A percentile compares a stretch with the other conserved stretches of the same genome.
These are phyloP conservation scores for Tolypocladium cylindrosporum DNA, from an alignment of 2,329 filamentous ascomycete species.

Conservation along the genomic window DNA sequence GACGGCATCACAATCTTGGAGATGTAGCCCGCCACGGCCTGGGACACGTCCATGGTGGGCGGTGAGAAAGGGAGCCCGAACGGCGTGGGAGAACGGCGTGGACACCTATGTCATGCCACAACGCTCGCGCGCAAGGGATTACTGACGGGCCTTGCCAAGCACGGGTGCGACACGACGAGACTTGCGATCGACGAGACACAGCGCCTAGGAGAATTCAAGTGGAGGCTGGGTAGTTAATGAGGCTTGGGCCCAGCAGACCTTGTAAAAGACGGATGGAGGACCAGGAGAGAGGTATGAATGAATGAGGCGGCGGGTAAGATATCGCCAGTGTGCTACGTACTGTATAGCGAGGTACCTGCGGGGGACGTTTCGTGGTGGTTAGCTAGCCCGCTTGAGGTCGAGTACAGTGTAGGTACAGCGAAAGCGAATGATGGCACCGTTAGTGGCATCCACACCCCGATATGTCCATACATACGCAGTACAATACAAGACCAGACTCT, in stretches of 20 bases:
- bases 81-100: background rate
- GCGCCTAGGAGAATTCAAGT: background rate
- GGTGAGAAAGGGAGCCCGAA: background rate
- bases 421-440: background rate
- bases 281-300: background rate
- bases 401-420: background rate
- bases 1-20: conserved; percentile 75
- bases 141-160: background rate
- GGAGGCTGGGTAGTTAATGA: background rate
- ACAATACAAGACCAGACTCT: background rate
- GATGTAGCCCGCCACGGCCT: conserved; percentile 90
- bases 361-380: background rate
- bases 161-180: background rate
- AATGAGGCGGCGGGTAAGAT: background rate
- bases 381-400: background rate
- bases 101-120: conserved; percentile 4
- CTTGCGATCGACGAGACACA: background rate
- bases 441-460: background rate
- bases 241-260: background rate
- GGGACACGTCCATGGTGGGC: conserved; percentile 77
- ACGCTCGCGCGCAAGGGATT: background rate
- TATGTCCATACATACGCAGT: background rate
- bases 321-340: background rate
- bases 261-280: background rate
- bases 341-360: background rate